Evolutionary conservation across 345 rosid genomes (phyloP), one percentile per base, ranked within the genome.

Genomic region (Carallia brachiata): DNA sequence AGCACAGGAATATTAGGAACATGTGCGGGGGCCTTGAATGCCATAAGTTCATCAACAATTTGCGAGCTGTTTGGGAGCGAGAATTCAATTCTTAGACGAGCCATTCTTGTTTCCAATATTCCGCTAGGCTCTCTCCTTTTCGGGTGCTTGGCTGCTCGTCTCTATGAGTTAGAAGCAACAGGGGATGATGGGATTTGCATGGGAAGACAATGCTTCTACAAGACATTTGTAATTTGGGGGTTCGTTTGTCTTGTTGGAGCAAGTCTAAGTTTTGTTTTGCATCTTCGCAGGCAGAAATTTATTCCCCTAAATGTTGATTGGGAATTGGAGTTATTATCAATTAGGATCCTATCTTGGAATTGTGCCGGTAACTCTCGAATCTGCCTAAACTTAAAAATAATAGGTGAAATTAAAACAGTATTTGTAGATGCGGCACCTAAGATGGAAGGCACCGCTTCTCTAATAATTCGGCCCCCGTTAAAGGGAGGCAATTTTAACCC

Each of bases 201-300:
- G 60, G 75, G 79, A 37, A 19, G 65, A 15, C 52, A 71, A 50
- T 79, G 69, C 47, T 68, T 52, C 57, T 55, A 58, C 13, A 39
- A 53, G 18, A 75, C 74, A 47, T 69, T 75, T 56, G 31, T 62
- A 12, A 57, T 62, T 28, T 75, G 77, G 83, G 79, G 77, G 32
- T 79, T 52, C 15, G 10, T 73, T 54, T 72, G 66, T 8, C 62
- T 64, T 18, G 1, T 65, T 39, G 79, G 68, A 37, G 55, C 73
- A 1, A 2, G 65, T 36, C 55, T 79, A 8, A 76, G 79, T 54
- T 39, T 75, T 27, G 6, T 61, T 57, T 16, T 75, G 27, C 67
- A 75, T 36, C 68, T 66, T 44, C 68, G 72, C 50, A 62, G n/a
- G 0, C 44, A 50, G 23, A 65, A 34, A 52, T 44, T 16, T 12